Evolutionary conservation across 495 filamentous ascomycete species (phyloP).

Genomic region (Terfezia boudieri): DNA sequence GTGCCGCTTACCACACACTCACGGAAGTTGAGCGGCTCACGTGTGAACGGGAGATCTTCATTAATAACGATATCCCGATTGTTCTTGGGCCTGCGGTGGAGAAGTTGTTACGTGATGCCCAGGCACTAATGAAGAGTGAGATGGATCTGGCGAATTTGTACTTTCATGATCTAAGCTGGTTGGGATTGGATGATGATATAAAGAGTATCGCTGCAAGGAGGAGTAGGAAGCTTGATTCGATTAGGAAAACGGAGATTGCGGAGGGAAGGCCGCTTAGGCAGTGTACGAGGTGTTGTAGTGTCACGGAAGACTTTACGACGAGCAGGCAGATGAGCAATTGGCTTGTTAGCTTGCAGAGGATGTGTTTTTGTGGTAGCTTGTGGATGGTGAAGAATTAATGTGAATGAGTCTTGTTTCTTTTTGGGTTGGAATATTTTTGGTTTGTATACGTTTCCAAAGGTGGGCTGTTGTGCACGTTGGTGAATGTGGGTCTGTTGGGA

Average conservation of each 20-base stretch:
- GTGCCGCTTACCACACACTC: conserved; percentile 15
- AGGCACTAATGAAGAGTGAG: conserved; percentile 14
- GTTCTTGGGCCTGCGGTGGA: conserved; percentile 11
- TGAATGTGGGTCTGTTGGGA: no score
- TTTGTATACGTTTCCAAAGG: no score
- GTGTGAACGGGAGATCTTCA: conserved; percentile 18
- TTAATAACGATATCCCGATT: conserved; percentile 19
- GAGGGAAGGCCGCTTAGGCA: conserved; percentile 10
- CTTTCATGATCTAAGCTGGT: conserved; percentile 19
- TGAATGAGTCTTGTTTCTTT: not conserved
- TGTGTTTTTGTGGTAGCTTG: conserved; percentile 22
- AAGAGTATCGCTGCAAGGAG: conserved; percentile 8
- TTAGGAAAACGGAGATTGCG: conserved; percentile 17
- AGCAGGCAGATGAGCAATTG: conserved; percentile 13
- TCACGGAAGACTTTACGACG: conserved; percentile 19
- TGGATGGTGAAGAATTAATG: conserved; percentile 14
- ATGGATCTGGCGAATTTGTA: conserved; percentile 21
- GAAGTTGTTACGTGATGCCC: conserved; percentile 11
- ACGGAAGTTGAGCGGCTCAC: conserved; percentile 14
- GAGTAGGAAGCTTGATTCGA: conserved; percentile 16
- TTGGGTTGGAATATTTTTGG: not conserved
- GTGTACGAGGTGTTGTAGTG: conserved; percentile 20
- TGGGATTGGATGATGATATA: conserved; percentile 20
- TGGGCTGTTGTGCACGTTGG: no score
- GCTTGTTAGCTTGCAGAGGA: conserved; percentile 18